Evolutionary conservation across 345 rosid genomes (phyloP).

Genomic region (Acer yangbiense): DNA sequence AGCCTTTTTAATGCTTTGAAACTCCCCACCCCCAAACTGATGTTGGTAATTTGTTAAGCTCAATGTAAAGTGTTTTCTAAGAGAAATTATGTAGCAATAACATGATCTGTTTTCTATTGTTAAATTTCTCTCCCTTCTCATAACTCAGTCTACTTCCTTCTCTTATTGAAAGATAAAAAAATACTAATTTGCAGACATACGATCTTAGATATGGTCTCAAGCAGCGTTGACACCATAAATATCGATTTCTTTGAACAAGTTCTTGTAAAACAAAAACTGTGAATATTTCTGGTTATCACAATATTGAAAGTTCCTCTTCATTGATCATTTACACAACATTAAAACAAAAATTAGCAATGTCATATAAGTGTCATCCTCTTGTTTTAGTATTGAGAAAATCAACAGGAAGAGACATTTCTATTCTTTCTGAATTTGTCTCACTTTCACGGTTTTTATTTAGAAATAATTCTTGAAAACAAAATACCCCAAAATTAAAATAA

Average conservation of each 20-base stretch:
- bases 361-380: not conserved
- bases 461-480: not conserved
- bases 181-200: not conserved
- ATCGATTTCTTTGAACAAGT: not conserved
- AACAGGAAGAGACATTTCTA: not conserved
- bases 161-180: not conserved
- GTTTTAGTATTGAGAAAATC: not conserved
- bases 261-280: no score
- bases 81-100: slow-evolving; percentile 1
- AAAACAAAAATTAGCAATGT: not conserved
- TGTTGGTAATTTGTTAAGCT: not conserved
- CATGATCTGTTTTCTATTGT: not conserved
- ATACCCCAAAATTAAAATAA: not conserved
- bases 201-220: not conserved
- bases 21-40: not conserved
- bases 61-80: not conserved
- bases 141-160: not conserved
- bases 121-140: not conserved
- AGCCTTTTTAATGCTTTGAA: not conserved
- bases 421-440: not conserved
- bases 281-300: not conserved
- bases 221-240: not conserved
- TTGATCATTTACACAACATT: not conserved
- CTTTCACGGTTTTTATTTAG: not conserved
- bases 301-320: not conserved